A percentile compares a stretch with the other conserved stretches of the same genome.
Conservation (phyloP, 116 monocot genomes). For the Phalaenopsis hybrid region DNA sequence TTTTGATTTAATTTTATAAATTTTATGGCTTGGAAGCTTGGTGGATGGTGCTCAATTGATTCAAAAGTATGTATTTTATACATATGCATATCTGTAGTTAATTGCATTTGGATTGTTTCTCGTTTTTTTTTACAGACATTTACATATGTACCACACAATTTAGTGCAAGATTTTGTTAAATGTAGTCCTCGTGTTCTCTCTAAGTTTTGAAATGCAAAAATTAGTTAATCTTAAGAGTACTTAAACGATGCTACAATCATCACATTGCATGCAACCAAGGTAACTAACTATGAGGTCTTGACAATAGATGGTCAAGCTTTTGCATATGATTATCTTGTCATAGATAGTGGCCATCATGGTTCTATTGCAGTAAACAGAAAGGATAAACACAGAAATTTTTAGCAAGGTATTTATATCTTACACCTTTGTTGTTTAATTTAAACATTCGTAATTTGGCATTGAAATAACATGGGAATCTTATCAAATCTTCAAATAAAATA, state of each 20-base stretch:
- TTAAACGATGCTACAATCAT: constrained; percentile 32
- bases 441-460: neutral
- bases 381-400: constrained; percentile 37
- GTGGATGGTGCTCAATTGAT: no score
- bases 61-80: no score
- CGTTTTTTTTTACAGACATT: no score
- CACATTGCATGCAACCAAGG: constrained; percentile 31
- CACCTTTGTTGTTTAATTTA: neutral
- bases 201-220: no score
- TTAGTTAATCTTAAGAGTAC: constrained; percentile 21
- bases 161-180: no score
- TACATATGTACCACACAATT: no score
- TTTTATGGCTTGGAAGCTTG: no score
- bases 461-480: no score
- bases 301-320: constrained; percentile 39
- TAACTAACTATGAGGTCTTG: constrained; percentile 37
- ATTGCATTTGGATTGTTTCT: no score
- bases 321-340: constrained; percentile 52
- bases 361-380: constrained; percentile 20
- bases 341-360: constrained; percentile 44
- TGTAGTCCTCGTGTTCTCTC: no score
- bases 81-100: no score
- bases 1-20: no score
- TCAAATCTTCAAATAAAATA: neutral
- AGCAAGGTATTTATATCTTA: constrained; percentile 27